Conservation (phyloP, 768 basidiomycete species). For the Chalciporus sphaerocephalus region DNA sequence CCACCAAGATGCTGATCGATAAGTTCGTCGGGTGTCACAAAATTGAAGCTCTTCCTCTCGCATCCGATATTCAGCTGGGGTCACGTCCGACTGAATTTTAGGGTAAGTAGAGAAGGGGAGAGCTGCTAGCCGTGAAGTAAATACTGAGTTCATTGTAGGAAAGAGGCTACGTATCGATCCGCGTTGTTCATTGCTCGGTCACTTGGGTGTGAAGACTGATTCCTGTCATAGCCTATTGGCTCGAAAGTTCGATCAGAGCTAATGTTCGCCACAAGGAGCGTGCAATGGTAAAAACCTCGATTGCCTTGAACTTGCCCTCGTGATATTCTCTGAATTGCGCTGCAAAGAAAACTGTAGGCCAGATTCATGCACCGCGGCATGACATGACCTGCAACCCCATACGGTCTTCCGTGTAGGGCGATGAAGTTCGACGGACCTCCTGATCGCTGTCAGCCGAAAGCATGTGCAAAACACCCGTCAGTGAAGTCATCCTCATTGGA, state of each 20-base stretch:
- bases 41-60: background rate
- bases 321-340: background rate
- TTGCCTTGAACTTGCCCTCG: too few species aligned
- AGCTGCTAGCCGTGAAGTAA: too few species aligned
- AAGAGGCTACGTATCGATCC: too few species aligned
- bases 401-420: background rate
- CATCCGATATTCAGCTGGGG: background rate
- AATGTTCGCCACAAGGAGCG: too few species aligned
- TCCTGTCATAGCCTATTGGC: too few species aligned
- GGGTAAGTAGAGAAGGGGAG: background rate
- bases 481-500: background rate
- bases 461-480: background rate
- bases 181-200: too few species aligned
- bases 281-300: too few species aligned
- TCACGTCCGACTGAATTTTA: background rate
- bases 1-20: background rate
- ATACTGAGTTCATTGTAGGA: too few species aligned
- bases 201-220: too few species aligned
- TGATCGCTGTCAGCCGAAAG: background rate
- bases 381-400: background rate
- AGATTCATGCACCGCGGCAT: background rate
- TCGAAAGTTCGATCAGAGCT: too few species aligned
- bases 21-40: background rate
- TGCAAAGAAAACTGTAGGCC: background rate
- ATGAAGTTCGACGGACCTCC: background rate